Conservation (phyloP, 345 rosid species). For the Ceriops tagal region DNA sequence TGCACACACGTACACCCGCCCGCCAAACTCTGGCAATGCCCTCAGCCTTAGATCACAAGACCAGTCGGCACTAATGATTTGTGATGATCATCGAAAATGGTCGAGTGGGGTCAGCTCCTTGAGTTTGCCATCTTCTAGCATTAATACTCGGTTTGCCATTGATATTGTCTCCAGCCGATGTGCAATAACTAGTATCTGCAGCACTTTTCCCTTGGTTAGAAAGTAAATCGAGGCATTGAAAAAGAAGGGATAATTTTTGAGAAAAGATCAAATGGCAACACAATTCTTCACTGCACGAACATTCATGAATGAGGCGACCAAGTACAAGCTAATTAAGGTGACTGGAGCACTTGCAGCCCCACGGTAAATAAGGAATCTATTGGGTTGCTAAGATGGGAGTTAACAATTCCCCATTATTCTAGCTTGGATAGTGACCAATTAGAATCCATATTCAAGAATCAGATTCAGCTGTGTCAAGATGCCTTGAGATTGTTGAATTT, state of each 20-base stretch:
- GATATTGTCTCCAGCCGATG: slow-evolving; percentile 84
- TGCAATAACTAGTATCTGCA: slow-evolving; percentile 80
- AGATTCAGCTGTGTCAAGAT: neutral
- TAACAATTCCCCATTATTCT: neutral
- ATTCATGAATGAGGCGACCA: neutral
- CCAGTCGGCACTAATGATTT: slow-evolving; percentile 40
- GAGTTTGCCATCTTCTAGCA: slow-evolving; percentile 64
- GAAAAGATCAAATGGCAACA: too few species aligned
- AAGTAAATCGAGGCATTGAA: neutral
- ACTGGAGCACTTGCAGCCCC: neutral
- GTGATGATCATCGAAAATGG: slow-evolving; percentile 36
- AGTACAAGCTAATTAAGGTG: neutral
- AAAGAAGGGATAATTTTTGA: too few species aligned
- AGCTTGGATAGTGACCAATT: neutral
- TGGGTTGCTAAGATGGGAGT: neutral
- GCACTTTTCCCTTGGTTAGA: neutral
- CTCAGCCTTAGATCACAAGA: slow-evolving; percentile 55
- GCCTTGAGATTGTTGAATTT: too few species aligned
- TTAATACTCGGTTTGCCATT: slow-evolving; percentile 74
- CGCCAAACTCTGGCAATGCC: neutral
- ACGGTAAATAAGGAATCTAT: neutral
- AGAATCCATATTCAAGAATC: neutral
- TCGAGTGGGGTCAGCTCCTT: slow-evolving; percentile 53
- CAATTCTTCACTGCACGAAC: too few species aligned
- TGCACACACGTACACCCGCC: neutral